Conservation (phyloP, 257 asterid genomes). For the Solanum virginianum region DNA sequence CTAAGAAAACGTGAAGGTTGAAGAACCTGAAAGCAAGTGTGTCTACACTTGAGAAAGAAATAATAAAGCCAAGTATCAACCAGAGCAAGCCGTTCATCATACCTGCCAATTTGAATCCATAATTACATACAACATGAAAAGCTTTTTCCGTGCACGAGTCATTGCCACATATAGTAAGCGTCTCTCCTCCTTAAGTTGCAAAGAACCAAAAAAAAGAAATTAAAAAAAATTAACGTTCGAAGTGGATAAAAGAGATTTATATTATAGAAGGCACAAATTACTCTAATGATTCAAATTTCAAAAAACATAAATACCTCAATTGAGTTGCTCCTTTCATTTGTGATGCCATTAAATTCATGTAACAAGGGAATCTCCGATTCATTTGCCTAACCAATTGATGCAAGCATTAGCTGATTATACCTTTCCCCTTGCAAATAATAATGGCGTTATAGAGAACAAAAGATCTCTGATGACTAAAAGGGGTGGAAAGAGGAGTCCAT, state of each 20-base stretch:
- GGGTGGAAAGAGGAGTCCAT: neutral
- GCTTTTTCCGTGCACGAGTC: slow-evolving; percentile 89
- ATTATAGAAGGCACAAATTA: neutral
- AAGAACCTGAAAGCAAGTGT: slow-evolving; percentile 51
- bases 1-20: slow-evolving; percentile 91
- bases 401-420: neutral
- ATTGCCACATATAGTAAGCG: slow-evolving; percentile 87
- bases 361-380: slow-evolving; percentile 89
- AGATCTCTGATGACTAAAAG: neutral
- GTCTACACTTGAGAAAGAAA: slow-evolving; percentile 10
- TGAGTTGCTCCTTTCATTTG: slow-evolving; percentile 44
- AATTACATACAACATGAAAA: slow-evolving; percentile 58
- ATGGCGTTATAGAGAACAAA: neutral
- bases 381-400: slow-evolving; percentile 52
- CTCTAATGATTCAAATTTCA: neutral
- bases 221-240: neutral
- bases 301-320: slow-evolving; percentile 49
- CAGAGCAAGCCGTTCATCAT: slow-evolving; percentile 11
- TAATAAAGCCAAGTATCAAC: neutral
- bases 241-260: slow-evolving; percentile 5
- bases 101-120: slow-evolving; percentile 98
- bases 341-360: slow-evolving; percentile 67
- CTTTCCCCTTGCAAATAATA: neutral
- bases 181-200: slow-evolving; percentile 71
- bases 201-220: neutral